Conservation (phyloP, 2,329 filamentous ascomycete genomes). For the Fusarium anguioides region DNA sequence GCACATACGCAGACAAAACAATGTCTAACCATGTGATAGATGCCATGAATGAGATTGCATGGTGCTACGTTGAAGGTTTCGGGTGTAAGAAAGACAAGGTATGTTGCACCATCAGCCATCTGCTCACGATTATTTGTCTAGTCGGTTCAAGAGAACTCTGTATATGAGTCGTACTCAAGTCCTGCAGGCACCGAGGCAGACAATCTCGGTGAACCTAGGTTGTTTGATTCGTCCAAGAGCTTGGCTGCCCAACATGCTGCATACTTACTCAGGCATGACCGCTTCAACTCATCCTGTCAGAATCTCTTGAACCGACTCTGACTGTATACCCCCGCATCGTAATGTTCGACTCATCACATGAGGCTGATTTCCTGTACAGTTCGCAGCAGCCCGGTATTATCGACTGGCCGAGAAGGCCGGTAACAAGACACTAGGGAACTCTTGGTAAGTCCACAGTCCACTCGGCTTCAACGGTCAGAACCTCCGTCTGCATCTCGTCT, state of each 20-base stretch:
- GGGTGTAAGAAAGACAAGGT: conserved; percentile 99
- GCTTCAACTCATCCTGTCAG: conserved; percentile 1
- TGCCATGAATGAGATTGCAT: conserved; percentile 96
- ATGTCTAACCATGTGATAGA: conserved; percentile 61
- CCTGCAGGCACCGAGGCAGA: background rate
- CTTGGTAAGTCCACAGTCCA: conserved; percentile 79
- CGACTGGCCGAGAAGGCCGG: conserved; percentile 90
- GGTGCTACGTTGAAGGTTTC: conserved; percentile 97
- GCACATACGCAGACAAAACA: conserved; percentile 5
- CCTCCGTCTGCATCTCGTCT: conserved; percentile 23
- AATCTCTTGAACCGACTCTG: background rate
- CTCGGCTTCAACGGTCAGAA: conserved; percentile 22
- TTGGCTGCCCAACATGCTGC: conserved; percentile 27
- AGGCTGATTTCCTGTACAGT: conserved; percentile 68
- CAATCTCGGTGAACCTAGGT: conserved; percentile 27
- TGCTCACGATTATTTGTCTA: conserved; percentile 10
- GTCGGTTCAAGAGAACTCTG: conserved; percentile 9
- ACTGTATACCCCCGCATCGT: conserved; percentile 7
- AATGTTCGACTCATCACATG: conserved; percentile 52
- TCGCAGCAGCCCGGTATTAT: conserved; percentile 87
- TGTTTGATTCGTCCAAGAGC: conserved; percentile 28
- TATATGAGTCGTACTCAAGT: conserved; percentile 12
- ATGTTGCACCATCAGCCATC: conserved; percentile 55
- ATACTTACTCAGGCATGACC: conserved; percentile 21
- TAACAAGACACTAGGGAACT: conserved; percentile 91